Conservation (phyloP, 257 asterid species). For the Galeopsis tetrahit region DNA sequence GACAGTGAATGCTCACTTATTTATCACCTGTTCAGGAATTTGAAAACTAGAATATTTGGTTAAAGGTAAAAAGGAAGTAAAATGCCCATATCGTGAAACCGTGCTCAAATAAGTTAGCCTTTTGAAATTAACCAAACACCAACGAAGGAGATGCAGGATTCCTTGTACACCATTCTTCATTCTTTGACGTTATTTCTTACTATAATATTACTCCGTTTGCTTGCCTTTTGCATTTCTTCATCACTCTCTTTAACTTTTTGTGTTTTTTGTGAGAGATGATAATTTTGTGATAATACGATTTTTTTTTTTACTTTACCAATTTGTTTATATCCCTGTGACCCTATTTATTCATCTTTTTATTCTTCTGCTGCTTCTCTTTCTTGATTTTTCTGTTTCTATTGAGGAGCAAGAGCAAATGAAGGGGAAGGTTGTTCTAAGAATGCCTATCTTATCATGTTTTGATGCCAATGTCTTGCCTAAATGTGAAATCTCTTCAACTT, state of each 20-base stretch:
- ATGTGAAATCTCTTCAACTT: background rate
- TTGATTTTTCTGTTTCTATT: background rate
- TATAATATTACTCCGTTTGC: background rate
- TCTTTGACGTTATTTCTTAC: background rate
- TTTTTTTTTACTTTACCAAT: background rate
- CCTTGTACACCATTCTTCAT: constrained; percentile 3
- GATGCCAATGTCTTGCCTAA: constrained; percentile 16
- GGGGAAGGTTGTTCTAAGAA: constrained; percentile 8
- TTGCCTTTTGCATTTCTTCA: background rate
- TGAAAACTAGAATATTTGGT: background rate
- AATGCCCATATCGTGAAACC: background rate
- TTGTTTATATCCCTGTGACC: background rate
- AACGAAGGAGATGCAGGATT: constrained; percentile 13
- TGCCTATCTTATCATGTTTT: constrained; percentile 24
- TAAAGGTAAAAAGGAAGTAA: background rate
- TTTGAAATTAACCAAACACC: constrained; percentile 1
- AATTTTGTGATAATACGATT: too few relatives aligned
- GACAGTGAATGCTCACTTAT: background rate
- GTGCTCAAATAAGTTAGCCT: background rate
- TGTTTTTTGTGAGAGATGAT: background rate
- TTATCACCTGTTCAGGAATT: background rate
- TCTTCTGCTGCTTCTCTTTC: constrained; percentile 11
- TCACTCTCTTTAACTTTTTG: background rate
- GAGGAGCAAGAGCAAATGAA: constrained; percentile 7
- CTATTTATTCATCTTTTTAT: background rate